phyloP scores from a whole-genome alignment of 1,284 basidiomycete genomes.

The Fomitopsis pinicola region DNA sequence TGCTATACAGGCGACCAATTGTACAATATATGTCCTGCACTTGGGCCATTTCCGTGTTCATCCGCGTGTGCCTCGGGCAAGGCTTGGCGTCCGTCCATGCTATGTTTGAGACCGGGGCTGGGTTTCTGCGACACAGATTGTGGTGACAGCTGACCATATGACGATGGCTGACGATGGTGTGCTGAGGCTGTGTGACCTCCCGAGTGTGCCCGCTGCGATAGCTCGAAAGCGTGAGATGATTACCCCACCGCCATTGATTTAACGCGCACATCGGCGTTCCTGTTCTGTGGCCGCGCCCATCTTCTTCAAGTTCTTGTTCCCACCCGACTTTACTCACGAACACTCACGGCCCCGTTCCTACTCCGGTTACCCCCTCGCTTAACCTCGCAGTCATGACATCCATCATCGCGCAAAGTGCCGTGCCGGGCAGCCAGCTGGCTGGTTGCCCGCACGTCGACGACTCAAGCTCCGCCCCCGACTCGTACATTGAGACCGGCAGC shows the following conservation, averaged over 20 bases:
- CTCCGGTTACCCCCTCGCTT: background rate
- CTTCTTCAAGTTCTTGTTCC: background rate
- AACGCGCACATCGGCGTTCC: background rate
- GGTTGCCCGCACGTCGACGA: background rate
- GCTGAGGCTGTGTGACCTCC: background rate
- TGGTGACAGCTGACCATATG: too few species aligned
- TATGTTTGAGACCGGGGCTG: background rate
- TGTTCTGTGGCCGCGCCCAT: background rate
- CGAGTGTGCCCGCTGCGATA: background rate
- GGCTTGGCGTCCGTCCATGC: background rate
- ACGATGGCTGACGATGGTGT: background rate
- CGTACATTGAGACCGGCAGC: background rate
- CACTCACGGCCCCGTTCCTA: background rate
- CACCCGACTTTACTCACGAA: background rate
- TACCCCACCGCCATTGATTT: background rate
- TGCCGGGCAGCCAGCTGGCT: background rate
- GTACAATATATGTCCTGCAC: background rate
- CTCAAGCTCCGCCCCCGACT: background rate
- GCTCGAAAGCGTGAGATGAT: background rate
- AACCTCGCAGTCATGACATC: background rate
- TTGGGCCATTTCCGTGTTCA: background rate
- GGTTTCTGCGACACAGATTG: background rate
- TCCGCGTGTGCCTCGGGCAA: background rate
- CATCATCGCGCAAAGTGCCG: background rate
- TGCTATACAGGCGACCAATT: background rate